phyloP scores from a whole-genome alignment of 2,329 filamentous ascomycete species.

The Fusarium sp. region DNA sequence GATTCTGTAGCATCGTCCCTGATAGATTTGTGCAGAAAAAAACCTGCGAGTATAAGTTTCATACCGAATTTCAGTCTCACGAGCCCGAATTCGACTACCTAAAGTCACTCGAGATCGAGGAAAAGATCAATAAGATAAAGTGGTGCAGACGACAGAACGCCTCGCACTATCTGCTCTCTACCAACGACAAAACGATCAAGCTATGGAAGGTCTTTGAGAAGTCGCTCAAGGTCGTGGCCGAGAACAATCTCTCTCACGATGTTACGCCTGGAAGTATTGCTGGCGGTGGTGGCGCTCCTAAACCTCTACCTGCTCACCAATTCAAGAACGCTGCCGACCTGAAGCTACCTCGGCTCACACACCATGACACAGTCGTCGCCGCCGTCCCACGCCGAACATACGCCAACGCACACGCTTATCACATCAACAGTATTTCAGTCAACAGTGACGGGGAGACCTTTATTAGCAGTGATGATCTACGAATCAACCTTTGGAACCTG shows the following conservation, averaged over 20 bases:
- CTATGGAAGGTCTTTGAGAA: slow-evolving; percentile 99
- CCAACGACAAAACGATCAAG: slow-evolving; percentile 99
- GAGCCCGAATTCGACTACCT: slow-evolving; percentile 99
- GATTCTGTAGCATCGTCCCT: slow-evolving; percentile 19
- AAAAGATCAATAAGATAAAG: slow-evolving; percentile 99
- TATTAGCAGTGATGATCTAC: slow-evolving; percentile 96
- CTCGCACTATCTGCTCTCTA: slow-evolving; percentile 97
- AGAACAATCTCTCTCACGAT: slow-evolving; percentile 98
- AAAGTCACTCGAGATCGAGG: slow-evolving; percentile 98
- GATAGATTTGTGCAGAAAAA: slow-evolving; percentile 78
- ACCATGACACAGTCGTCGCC: slow-evolving; percentile 97
- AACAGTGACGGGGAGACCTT: slow-evolving; percentile 99
- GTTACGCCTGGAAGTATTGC: slow-evolving; percentile 80
- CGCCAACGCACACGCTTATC: slow-evolving; percentile 97
- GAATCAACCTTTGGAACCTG: slow-evolving; percentile 98
- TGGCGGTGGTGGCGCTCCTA: slow-evolving; percentile 81
- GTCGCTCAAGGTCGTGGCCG: slow-evolving; percentile 97
- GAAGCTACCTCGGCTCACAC: slow-evolving; percentile 94
- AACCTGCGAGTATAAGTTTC: slow-evolving; percentile 99
- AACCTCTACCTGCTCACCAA: slow-evolving; percentile 73
- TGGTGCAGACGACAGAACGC: slow-evolving; percentile 99
- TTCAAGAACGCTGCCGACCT: slow-evolving; percentile 87
- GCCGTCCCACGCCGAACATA: slow-evolving; percentile 96
- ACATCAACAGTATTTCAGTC: slow-evolving; percentile 99
- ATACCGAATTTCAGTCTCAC: slow-evolving; percentile 99